Conservation (phyloP, 257 asterid species). For the Plantago elongata region DNA sequence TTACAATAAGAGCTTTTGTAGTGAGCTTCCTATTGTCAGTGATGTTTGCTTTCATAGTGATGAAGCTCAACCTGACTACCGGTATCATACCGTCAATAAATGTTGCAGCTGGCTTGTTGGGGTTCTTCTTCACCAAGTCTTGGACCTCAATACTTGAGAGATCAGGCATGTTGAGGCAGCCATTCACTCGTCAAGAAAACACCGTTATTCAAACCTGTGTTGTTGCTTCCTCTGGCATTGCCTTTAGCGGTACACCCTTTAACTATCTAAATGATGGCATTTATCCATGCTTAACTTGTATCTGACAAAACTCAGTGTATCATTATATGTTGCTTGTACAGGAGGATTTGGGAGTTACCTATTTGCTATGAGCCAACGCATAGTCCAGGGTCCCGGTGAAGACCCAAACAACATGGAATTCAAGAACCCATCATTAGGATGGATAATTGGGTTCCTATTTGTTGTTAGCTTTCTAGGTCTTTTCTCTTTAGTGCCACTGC, state of each 20-base stretch:
- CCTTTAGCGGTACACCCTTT: slow-evolving; percentile 53
- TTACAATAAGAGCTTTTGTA: slow-evolving; percentile 41
- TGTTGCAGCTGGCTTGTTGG: slow-evolving; percentile 72
- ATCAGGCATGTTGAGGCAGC: slow-evolving; percentile 49
- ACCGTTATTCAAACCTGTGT: slow-evolving; percentile 69
- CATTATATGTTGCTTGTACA: background rate
- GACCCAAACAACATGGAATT: slow-evolving; percentile 37
- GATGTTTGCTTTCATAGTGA: slow-evolving; percentile 57
- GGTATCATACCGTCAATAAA: slow-evolving; percentile 70
- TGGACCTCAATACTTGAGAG: slow-evolving; percentile 31
- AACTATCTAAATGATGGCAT: background rate
- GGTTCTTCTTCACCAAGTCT: slow-evolving; percentile 45
- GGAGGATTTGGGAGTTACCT: slow-evolving; percentile 37
- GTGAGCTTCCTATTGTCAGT: slow-evolving; percentile 41
- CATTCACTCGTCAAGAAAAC: slow-evolving; percentile 72
- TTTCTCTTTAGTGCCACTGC: slow-evolving; percentile 69
- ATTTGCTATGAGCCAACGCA: slow-evolving; percentile 50
- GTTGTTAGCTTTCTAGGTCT: slow-evolving; percentile 77
- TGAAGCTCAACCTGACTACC: slow-evolving; percentile 65
- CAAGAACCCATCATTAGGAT: slow-evolving; percentile 47
- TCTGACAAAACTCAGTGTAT: background rate
- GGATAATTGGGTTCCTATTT: slow-evolving; percentile 61
- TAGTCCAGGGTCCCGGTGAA: slow-evolving; percentile 13
- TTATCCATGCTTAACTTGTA: background rate
- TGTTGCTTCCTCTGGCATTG: slow-evolving; percentile 75